Evolutionary conservation across 2,329 filamentous ascomycete genomes (phyloP).

Genomic region (Dactylella cylindrospora): DNA sequence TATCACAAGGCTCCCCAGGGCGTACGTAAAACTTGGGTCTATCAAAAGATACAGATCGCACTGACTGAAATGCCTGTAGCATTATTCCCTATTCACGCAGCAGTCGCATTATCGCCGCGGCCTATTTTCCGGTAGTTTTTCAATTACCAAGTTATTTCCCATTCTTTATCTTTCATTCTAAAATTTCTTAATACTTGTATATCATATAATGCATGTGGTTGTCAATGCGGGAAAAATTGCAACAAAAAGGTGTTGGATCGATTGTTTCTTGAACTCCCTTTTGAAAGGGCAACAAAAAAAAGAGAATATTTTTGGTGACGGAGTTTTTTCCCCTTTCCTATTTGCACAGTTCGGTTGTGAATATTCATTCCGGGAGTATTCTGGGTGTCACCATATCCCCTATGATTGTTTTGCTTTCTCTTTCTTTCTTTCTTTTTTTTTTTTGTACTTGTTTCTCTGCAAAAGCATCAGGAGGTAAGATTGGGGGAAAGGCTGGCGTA

Average conservation of each 20-base stretch:
- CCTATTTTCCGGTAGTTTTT: conserved; percentile 20
- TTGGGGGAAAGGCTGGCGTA: too few species aligned
- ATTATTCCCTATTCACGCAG: conserved; percentile 23
- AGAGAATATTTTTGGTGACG: too few species aligned
- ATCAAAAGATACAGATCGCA: too few species aligned
- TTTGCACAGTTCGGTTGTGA: conserved; percentile 3
- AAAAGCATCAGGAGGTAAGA: conserved; percentile 16
- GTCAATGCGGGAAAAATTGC: too few species aligned
- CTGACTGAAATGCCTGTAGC: too few species aligned
- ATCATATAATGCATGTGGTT: conserved; percentile 11
- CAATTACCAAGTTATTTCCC: too few species aligned
- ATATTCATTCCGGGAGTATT: conserved; percentile 11
- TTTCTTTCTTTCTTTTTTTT: conserved; percentile 33
- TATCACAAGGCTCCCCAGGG: conserved; percentile 32
- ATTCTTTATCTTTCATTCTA: neutral
- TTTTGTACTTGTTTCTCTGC: conserved; percentile 39
- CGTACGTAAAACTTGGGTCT: conserved; percentile 28
- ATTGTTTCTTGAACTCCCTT: too few species aligned
- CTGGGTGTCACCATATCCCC: neutral
- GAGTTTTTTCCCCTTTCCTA: conserved; percentile 19
- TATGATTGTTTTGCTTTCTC: conserved; percentile 37
- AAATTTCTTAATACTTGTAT: conserved; percentile 21
- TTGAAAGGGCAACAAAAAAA: too few species aligned
- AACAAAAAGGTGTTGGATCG: too few species aligned
- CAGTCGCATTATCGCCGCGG: conserved; percentile 34